Base-by-base conservation (phyloP, 148 eudicot genomes). In the Pharnaceum exiguum region DNA sequence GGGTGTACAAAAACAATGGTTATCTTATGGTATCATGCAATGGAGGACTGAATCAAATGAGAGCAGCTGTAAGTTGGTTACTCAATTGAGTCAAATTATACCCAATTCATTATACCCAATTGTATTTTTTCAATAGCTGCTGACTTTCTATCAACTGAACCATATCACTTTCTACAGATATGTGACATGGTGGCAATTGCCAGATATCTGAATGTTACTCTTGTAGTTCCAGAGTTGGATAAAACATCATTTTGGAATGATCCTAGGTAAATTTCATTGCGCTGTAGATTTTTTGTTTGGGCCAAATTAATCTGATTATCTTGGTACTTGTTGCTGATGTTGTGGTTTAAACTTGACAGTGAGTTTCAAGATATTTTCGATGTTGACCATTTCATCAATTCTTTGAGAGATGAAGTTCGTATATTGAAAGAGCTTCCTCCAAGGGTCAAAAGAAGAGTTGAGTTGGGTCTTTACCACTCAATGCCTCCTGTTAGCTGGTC, bases 401-500 rank as follows among this genome's bases (percentile, higher is more conserved):
- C 90, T 19, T 66, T 84, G 63, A 73, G 86, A 51, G 82, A 81
- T 23, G 90, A 85, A 72, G 85, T 85, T 53, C 67, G 93, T 59
- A 68, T 82, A 46, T 67, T 85, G 63, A 85, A 82, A 67, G 81
- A 79, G 68, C 71, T 85, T 5, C 93, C 93, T 2, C 74, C 84
- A 2, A 71, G 75, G 62, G 67, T 79, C 30, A 75, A 85, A 68
- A 78, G 39, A 37, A 67, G 93, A 69, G 75, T 75, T 44, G 79
- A 82, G 61, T 65, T 65, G 46, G 86, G 86, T 58, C 65, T 23
- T 10, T 55, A 57, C 51, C 70, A 72, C 64, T 82, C 87, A 8
- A 57, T 85, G 70, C 62, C 87, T 8, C 93, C 93, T 22, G 75
- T 85, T 60, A 85, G 93, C 65, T 85, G 93, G 93, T 85, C 93